These are phyloP conservation scores for Beta lomatogona DNA, from an alignment of 179 eudicot species.

Conservation along the genomic window DNA sequence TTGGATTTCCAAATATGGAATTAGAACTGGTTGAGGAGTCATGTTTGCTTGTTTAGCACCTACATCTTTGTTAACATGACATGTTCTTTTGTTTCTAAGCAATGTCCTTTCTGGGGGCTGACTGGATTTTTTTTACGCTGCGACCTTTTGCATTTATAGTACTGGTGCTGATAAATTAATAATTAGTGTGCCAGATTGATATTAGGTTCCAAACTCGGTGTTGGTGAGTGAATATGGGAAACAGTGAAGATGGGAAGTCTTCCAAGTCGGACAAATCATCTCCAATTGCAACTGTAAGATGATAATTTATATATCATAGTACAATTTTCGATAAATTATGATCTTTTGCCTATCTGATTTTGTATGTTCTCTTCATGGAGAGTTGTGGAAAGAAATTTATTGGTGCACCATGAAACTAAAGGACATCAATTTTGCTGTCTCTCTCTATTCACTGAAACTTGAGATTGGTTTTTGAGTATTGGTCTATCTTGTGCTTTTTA, in stretches of 20 bases:
- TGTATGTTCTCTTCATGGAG: neutral
- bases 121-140: neutral
- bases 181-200: neutral
- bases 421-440: neutral
- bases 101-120: no score
- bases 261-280: constrained; percentile 57
- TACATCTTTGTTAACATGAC: neutral
- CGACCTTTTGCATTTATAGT: neutral
- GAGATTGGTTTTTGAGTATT: constrained; percentile 2
- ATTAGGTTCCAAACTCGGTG: constrained; percentile 17
- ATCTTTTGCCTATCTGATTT: constrained; percentile 14
- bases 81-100: neutral
- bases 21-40: no score
- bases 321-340: neutral
- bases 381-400: neutral
- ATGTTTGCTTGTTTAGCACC: neutral
- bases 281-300: constrained; percentile 61
- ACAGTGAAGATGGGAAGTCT: constrained; percentile 49
- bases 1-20: neutral
- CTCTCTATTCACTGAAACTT: neutral
- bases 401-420: neutral
- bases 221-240: constrained; percentile 48
- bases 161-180: constrained; percentile 10
- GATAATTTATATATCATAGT: constrained; percentile 9
- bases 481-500: constrained; percentile 21